phyloP scores from a whole-genome alignment of 2,329 filamentous ascomycete species.

The Tolypocladium ophioglossoides region DNA sequence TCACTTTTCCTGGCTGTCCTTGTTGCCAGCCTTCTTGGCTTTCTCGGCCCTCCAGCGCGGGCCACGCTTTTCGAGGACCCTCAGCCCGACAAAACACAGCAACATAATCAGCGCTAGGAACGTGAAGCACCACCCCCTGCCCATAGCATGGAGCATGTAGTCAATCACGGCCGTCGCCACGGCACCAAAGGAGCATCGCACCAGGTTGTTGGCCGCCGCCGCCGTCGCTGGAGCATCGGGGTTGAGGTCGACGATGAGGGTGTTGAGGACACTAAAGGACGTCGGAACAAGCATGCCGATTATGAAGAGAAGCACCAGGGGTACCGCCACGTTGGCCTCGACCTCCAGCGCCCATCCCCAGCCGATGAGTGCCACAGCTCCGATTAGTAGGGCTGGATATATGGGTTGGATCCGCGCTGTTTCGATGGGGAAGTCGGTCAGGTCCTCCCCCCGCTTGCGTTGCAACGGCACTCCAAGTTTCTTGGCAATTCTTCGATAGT shows the following conservation, averaged over 20 bases:
- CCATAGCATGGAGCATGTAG: conserved; percentile 44
- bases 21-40: conserved; percentile 17
- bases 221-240: conserved; percentile 50
- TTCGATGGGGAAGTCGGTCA: conserved; percentile 44
- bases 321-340: conserved; percentile 40
- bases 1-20: conserved; percentile 1
- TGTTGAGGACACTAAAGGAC: conserved; percentile 53
- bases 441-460: conserved; percentile 43
- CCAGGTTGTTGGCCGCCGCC: conserved; percentile 53
- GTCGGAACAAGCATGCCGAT: conserved; percentile 49
- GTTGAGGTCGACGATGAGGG: conserved; percentile 53
- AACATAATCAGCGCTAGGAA: conserved; percentile 43
- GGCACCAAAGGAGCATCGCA: conserved; percentile 51
- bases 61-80: conserved; percentile 36
- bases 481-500: conserved; percentile 58
- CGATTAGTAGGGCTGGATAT: conserved; percentile 42
- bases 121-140: conserved; percentile 52
- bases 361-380: conserved; percentile 39
- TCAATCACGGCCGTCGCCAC: conserved; percentile 48
- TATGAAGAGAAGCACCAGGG: conserved; percentile 45
- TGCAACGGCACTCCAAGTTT: conserved; percentile 51
- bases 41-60: conserved; percentile 41
- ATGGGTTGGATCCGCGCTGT: conserved; percentile 42
- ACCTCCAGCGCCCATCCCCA: conserved; percentile 48
- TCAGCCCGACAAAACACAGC: conserved; percentile 36